Base-by-base conservation (phyloP, 2,329 filamentous ascomycete species). In the Sordariomycetes sp. region DNA sequence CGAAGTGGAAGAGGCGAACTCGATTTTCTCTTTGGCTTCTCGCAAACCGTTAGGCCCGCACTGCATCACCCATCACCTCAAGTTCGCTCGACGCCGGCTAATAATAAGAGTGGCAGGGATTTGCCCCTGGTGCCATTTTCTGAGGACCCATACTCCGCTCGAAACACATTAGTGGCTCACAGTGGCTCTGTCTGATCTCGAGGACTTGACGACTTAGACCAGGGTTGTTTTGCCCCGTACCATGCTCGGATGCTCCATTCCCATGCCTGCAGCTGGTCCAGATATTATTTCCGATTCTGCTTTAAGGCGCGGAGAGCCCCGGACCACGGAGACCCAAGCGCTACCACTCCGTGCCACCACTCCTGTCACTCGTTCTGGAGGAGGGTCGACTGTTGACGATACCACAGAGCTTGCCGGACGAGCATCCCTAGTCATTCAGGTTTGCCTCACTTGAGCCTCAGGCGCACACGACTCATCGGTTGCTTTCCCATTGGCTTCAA, bases 231-330 rank as follows among this genome's bases (percentile, higher is more conserved):
- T 51, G n/a, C 52, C 51, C 51, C 44, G 24, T 38, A 33, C 29
- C 46, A 39, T n/a, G 25, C 25, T 5, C 25, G 35, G 45, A n/a
- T 50, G 46, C 48, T 50, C 46, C 51, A 53, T 51, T 53, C 53
- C 48, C 59, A 58, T 55, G 51, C 51, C 47, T 50, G 48, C 40
- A 43, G 43, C 48, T 49, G 53, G 56, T 58, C 58, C 50, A 64
- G 53, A 61, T 59, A 58, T 64, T 66, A 65, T 61, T 64, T 60
- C 63, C 63, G 61, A 64, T 58, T 60, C 52, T 61, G 60, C 51
- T 61, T 59, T 60, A 59, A 58, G 54, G 56, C 52, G 55, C 56
- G 54, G 58, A 59, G 56, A 61, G 57, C 57, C 60, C 63, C 59
- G 57, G 56, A 57, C 50, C 49, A 51, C 51, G 49, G 48, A 46